A percentile compares a stretch with the other conserved stretches of the same genome.
phyloP scores from a whole-genome alignment of 306 rosid species.

The Quercus ilex region DNA sequence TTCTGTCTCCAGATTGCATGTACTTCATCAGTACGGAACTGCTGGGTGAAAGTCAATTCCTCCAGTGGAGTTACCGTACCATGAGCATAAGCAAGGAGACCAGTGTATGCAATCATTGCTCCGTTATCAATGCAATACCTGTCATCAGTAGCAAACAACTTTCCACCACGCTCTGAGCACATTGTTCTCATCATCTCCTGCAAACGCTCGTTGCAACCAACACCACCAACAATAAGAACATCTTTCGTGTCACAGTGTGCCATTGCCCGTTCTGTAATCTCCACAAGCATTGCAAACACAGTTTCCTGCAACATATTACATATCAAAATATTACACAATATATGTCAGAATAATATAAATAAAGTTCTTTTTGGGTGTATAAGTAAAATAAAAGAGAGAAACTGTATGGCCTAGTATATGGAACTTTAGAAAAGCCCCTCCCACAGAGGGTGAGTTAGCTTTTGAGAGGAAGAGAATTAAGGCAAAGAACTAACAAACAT shows the following conservation, averaged over 20 bases:
- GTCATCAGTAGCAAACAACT: constrained; percentile 89
- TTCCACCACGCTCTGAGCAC: constrained; percentile 90
- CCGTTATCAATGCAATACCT: constrained; percentile 91
- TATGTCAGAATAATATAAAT: neutral
- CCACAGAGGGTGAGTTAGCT: neutral
- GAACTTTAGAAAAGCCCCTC: neutral
- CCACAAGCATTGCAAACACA: constrained; percentile 89
- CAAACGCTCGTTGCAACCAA: constrained; percentile 84
- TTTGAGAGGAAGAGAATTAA: neutral
- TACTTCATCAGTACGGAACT: constrained; percentile 91
- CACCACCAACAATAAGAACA: constrained; percentile 94
- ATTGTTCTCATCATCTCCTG: constrained; percentile 94
- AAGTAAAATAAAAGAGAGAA: neutral
- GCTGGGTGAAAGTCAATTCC: constrained; percentile 80
- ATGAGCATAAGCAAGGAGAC: constrained; percentile 78
- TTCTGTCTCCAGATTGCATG: constrained; percentile 84
- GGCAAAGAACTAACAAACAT: neutral
- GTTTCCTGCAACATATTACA: constrained; percentile 55
- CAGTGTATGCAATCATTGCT: constrained; percentile 95
- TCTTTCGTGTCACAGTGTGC: constrained; percentile 90
- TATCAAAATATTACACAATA: neutral
- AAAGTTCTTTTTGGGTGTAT: neutral
- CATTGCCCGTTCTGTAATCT: constrained; percentile 96
- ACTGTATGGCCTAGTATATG: neutral
- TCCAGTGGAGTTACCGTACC: constrained; percentile 63